Conservation (phyloP, 768 basidiomycete genomes). For the Lactarius sp. region DNA sequence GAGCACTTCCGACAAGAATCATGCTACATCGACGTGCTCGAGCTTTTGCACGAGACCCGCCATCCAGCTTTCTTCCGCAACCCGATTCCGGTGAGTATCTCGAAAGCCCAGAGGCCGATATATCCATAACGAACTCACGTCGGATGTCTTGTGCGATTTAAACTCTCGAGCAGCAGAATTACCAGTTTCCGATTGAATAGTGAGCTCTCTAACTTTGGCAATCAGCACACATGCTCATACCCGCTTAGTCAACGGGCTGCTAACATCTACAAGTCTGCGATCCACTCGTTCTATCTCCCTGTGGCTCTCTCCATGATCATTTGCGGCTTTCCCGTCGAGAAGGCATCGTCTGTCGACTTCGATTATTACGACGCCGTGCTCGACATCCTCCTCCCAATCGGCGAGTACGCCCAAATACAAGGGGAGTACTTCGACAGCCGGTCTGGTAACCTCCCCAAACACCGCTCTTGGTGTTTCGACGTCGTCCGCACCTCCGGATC, state of each 20-base stretch:
- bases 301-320: slow-evolving; percentile 91
- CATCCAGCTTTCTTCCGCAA: slow-evolving; percentile 16
- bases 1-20: slow-evolving; percentile 72
- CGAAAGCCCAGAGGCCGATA: background rate
- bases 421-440: slow-evolving; percentile 90
- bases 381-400: slow-evolving; percentile 83
- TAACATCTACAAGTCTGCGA: slow-evolving; percentile 96
- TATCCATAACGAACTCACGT: background rate
- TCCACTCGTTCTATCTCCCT: slow-evolving; percentile 97
- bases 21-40: slow-evolving; percentile 86
- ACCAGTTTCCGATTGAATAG: slow-evolving; percentile 85
- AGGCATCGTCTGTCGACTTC: slow-evolving; percentile 39
- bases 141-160: background rate
- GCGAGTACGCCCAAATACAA: slow-evolving; percentile 98
- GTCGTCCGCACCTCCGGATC: slow-evolving; percentile 60
- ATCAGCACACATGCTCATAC: background rate
- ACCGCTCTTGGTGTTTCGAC: slow-evolving; percentile 95
- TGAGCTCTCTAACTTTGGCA: slow-evolving; percentile 31
- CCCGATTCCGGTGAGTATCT: slow-evolving; percentile 5
- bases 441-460: slow-evolving; percentile 88
- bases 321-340: slow-evolving; percentile 50
- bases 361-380: slow-evolving; percentile 67
- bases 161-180: slow-evolving; percentile 20
- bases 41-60: slow-evolving; percentile 82
- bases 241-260: slow-evolving; percentile 73